These are phyloP conservation scores for Xeromyces bisporus DNA, from an alignment of 495 filamentous ascomycete genomes.

Conservation along the genomic window DNA sequence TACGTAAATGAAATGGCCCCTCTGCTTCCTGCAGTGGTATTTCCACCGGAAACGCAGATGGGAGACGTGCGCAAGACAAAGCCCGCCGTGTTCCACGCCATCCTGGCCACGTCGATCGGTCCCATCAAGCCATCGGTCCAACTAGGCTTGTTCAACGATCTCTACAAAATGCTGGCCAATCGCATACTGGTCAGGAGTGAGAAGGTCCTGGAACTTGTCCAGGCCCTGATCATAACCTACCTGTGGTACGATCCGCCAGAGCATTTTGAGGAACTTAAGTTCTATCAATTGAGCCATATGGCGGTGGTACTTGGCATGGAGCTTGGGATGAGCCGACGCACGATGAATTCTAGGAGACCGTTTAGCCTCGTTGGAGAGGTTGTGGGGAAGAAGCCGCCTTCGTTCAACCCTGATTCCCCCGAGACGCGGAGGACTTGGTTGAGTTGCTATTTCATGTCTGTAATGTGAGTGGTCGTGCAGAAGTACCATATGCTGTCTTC, in stretches of 20 bases:
- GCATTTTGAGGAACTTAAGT: constrained; percentile 73
- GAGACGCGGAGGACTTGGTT: constrained; percentile 69
- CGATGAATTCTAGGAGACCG: constrained; percentile 10
- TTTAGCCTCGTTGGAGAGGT: constrained; percentile 17
- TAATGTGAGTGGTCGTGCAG: constrained; percentile 39
- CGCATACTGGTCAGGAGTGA: constrained; percentile 56
- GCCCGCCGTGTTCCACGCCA: constrained; percentile 66
- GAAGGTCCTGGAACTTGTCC: constrained; percentile 75
- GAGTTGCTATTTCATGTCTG: constrained; percentile 60
- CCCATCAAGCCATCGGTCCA: constrained; percentile 43
- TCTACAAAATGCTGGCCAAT: constrained; percentile 58
- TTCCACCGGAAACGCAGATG: constrained; percentile 48
- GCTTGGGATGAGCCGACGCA: constrained; percentile 52
- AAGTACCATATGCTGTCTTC: too few relatives aligned
- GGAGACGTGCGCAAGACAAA: constrained; percentile 49
- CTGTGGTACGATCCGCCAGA: constrained; percentile 79
- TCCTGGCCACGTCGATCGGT: constrained; percentile 52
- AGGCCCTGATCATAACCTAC: constrained; percentile 53
- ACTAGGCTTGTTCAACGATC: constrained; percentile 43
- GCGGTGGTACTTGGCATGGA: constrained; percentile 78
- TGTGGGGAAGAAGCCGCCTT: constrained; percentile 22
- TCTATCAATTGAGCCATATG: constrained; percentile 74
- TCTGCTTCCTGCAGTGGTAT: constrained; percentile 65
- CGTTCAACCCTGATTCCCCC: constrained; percentile 43
- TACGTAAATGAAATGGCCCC: constrained; percentile 52